Evolutionary conservation across 331 rosid species (phyloP).

Genomic region (Cydonia oblonga): DNA sequence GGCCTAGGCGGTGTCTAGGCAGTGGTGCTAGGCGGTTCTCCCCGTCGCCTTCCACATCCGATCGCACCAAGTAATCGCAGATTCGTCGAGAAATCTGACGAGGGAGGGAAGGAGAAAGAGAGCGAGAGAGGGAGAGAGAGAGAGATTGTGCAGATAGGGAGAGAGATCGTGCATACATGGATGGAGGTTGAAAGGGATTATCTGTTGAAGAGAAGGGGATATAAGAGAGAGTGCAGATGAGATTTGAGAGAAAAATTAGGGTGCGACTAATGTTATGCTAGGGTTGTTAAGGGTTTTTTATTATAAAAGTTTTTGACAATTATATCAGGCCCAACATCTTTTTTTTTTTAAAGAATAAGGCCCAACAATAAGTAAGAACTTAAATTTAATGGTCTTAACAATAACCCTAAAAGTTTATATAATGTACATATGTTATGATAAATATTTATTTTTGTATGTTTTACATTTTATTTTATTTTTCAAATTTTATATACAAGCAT

Average conservation of each 20-base stretch:
- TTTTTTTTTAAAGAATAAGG: not conserved
- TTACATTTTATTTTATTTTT: too few species aligned
- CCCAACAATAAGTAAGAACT: not conserved
- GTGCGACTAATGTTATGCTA: too few species aligned
- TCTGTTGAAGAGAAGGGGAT: not conserved
- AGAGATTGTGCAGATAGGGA: not conserved
- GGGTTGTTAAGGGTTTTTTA: too few species aligned
- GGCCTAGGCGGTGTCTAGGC: too few species aligned
- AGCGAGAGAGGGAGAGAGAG: not conserved
- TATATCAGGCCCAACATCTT: not conserved
- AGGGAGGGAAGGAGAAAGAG: rapidly evolving
- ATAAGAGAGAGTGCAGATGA: not conserved
- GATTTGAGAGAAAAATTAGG: not conserved
- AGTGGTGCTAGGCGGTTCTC: too few species aligned
- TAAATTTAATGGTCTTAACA: not conserved
- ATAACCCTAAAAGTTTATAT: too few species aligned
- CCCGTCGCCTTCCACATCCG: too few species aligned
- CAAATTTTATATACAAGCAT: not conserved
- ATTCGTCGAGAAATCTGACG: not conserved
- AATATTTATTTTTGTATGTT: too few species aligned
- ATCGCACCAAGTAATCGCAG: too few species aligned
- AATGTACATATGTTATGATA: not conserved
- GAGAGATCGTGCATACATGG: not conserved
- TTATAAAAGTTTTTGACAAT: too few species aligned
- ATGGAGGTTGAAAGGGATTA: not conserved